Conservation (phyloP, 441 rosid species). For the Kokia cookei region DNA sequence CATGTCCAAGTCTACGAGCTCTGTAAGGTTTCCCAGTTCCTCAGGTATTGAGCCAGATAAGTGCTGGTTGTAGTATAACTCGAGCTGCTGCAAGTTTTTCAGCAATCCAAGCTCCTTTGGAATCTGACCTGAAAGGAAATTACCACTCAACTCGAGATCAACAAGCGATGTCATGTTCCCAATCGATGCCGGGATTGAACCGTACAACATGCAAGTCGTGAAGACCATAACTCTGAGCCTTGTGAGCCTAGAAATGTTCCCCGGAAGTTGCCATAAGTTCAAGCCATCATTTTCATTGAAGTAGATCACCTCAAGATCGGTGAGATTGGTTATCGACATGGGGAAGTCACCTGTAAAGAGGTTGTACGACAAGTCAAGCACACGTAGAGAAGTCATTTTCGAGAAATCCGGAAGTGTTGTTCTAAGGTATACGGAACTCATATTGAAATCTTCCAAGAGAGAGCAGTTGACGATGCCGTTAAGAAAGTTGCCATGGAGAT, state of each 20-base stretch:
- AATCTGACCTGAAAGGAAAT: conserved; percentile 59
- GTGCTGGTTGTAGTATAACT: conserved; percentile 76
- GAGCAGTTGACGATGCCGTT: conserved; percentile 59
- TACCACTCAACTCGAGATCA: conserved; percentile 86
- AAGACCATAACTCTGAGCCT: conserved; percentile 65
- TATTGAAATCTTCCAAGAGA: conserved; percentile 58
- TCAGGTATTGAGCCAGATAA: conserved; percentile 75
- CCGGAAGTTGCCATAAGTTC: conserved; percentile 65
- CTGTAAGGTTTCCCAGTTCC: conserved; percentile 80
- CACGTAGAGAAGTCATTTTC: conserved; percentile 45
- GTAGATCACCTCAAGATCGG: conserved; percentile 53
- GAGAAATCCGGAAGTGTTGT: conserved; percentile 77
- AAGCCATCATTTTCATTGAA: conserved; percentile 66
- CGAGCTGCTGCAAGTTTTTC: conserved; percentile 69
- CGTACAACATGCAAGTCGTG: conserved; percentile 56
- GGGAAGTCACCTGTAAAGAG: conserved; percentile 74
- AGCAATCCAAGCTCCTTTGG: conserved; percentile 73
- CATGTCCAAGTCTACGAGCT: conserved; percentile 79
- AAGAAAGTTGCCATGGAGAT: conserved; percentile 49
- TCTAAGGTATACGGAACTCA: conserved; percentile 35
- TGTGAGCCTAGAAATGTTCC: conserved; percentile 46
- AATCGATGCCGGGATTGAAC: conserved; percentile 63
- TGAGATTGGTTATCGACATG: conserved; percentile 60
- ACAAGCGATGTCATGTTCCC: conserved; percentile 78
- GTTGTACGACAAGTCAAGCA: conserved; percentile 78